These are phyloP conservation scores for Rhodamnia argentea DNA, from an alignment of 345 rosid species.

Conservation along the genomic window DNA sequence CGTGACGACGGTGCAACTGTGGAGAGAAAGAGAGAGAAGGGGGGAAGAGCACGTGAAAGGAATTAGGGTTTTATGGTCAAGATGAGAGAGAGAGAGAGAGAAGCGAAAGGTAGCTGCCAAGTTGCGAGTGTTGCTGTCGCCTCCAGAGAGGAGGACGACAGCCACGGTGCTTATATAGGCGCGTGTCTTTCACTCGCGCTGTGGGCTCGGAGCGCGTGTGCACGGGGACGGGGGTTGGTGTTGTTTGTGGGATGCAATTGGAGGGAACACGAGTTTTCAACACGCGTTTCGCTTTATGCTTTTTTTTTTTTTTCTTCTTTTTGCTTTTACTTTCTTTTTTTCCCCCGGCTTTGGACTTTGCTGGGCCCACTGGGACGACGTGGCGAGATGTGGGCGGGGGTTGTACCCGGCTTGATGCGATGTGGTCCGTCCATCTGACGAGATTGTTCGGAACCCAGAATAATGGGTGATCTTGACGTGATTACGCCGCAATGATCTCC, in stretches of 20 bases:
- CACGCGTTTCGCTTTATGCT: not conserved
- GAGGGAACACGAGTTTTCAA: not conserved
- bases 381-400: not conserved
- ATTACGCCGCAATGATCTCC: not conserved
- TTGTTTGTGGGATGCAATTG: not conserved
- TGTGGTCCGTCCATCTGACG: not conserved
- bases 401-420: not conserved
- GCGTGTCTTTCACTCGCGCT: not conserved
- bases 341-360: not conserved
- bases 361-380: not conserved
- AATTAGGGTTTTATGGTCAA: not conserved
- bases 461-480: not conserved
- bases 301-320: not conserved
- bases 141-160: not conserved
- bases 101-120: not conserved
- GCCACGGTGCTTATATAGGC: not conserved
- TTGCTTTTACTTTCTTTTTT: not conserved
- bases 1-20: not conserved
- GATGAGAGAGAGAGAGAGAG: not conserved
- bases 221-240: not conserved
- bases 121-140: not conserved
- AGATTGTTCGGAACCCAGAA: not conserved
- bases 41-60: not conserved
- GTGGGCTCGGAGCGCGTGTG: not conserved
- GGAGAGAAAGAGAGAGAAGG: not conserved